Conservation (phyloP, 805 yeast species). For the Yarrowia hollandica region DNA sequence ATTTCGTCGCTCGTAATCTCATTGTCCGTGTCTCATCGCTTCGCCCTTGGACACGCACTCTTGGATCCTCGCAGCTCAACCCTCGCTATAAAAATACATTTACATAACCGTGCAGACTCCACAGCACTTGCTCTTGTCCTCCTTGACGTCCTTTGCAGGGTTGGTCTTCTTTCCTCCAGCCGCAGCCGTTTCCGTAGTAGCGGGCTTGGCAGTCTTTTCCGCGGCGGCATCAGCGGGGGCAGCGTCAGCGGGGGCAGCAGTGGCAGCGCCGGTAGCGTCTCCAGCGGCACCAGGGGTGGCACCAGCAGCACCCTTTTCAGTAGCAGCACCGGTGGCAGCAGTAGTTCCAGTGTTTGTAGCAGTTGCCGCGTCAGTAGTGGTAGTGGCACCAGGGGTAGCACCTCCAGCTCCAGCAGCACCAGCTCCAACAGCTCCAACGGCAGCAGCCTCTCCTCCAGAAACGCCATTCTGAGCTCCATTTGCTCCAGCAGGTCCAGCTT, state of each 20-base stretch:
- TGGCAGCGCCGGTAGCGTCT: not conserved
- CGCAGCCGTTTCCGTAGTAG: too few relatives aligned
- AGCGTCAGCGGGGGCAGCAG: not conserved
- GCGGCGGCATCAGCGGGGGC: not conserved
- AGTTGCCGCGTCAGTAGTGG: not conserved
- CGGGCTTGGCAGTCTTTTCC: constrained; percentile 9
- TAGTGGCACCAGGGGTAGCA: not conserved
- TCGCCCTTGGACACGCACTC: too few relatives aligned
- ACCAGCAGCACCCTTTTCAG: too few relatives aligned
- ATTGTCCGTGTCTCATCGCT: too few relatives aligned
- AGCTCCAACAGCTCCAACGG: not conserved
- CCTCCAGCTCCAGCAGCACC: not conserved
- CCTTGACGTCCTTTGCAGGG: constrained; percentile 31
- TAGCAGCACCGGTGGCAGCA: not conserved
- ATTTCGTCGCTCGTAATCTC: too few relatives aligned
- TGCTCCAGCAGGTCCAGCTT: not conserved
- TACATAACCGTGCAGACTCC: constrained; percentile 27
- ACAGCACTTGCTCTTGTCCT: constrained; percentile 32
- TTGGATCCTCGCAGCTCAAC: too few relatives aligned
- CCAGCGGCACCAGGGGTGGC: not conserved
- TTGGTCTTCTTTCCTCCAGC: not conserved
- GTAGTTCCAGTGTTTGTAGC: not conserved
- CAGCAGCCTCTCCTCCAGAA: not conserved
- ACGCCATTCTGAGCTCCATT: too few relatives aligned
- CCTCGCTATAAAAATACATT: too few relatives aligned